Base-by-base conservation (phyloP, 768 basidiomycete species). In the Lactarius akahatsu region DNA sequence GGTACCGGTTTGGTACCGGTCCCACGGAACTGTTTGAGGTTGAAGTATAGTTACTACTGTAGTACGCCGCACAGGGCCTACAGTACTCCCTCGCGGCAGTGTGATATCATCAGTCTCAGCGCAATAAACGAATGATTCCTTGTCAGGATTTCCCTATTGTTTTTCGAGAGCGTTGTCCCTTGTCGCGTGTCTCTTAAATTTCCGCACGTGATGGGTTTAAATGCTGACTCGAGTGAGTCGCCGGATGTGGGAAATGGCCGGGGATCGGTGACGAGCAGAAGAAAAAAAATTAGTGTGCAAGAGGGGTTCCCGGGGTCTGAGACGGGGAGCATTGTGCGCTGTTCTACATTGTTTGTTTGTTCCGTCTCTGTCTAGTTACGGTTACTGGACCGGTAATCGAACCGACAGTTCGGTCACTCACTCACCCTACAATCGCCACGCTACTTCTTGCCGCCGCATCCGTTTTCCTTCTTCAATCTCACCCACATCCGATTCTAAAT, bases 381-480 rank as follows among this genome's bases (percentile, higher is more conserved):
- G 57, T 50, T 16, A 15, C 50, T 52, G 50, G 26, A 52, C 50
- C 50, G 50, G 50, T 52, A 52, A 52, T 52, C 50, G 23, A 36
- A n/a, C 66, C 66, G 57, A 59, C 40, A 67, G 34, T 9, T 67
- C 15, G 66, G 66, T 56, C 26, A 26, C 23, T 34, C 40, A 34
- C 38, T 58, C 40, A 34, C 38, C 54, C 13, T 34, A 20, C 54
- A 10, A 18, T 52, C 40, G 57, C 62, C 61, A 65, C 50, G 55
- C 60, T 47, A 59, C 57, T 38, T 64, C 41, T 50, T n/a, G 43
- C 52, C 57, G 57, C 26, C 34, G 57, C 57, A 34, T 28, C 36
- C 57, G 34, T 43, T 56, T 54, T 55, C 58, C 66, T 63, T 59
- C 66, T 57, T 57, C 56, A 58, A 67, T 60, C 66, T 28, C 59